These are phyloP conservation scores for Magnolia sinica DNA, from an alignment of 164 flowering plant species.

Conservation along the genomic window DNA sequence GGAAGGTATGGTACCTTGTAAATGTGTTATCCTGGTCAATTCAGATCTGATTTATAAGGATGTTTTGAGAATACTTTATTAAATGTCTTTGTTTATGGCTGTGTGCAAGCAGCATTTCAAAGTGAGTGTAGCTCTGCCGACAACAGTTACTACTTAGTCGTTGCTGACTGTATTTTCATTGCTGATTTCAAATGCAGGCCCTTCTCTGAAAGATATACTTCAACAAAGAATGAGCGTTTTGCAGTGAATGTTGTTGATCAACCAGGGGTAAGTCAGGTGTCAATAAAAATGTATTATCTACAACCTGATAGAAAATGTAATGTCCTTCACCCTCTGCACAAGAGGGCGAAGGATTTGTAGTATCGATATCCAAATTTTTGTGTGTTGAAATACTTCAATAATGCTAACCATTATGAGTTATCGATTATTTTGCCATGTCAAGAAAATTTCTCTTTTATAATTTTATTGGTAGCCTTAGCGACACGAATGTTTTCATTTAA, in stretches of 20 bases:
- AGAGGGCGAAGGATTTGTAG: no score
- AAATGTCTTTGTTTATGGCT: neutral
- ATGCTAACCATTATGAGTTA: no score
- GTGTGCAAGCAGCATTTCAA: neutral
- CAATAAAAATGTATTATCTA: neutral
- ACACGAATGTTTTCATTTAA: no score
- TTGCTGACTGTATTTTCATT: neutral
- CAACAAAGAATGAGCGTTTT: constrained; percentile 60
- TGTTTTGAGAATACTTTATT: neutral
- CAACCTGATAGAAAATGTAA: no score
- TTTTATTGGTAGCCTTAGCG: no score
- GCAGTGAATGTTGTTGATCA: constrained; percentile 71
- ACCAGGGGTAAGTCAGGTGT: constrained; percentile 53
- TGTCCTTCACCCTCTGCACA: no score
- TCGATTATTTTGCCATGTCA: no score
- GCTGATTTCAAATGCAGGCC: constrained; percentile 47
- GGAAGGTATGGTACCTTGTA: constrained; percentile 53
- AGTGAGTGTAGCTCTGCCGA: neutral
- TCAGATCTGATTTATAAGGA: neutral
- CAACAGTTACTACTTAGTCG: no score
- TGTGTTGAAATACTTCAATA: no score
- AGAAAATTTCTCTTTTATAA: no score
- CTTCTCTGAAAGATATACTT: constrained; percentile 42
- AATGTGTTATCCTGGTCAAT: neutral
- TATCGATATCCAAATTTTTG: no score